A percentile compares a stretch with the other conserved stretches of the same genome.
phyloP scores from a whole-genome alignment of 441 rosid species.

The Capsella rubella region DNA sequence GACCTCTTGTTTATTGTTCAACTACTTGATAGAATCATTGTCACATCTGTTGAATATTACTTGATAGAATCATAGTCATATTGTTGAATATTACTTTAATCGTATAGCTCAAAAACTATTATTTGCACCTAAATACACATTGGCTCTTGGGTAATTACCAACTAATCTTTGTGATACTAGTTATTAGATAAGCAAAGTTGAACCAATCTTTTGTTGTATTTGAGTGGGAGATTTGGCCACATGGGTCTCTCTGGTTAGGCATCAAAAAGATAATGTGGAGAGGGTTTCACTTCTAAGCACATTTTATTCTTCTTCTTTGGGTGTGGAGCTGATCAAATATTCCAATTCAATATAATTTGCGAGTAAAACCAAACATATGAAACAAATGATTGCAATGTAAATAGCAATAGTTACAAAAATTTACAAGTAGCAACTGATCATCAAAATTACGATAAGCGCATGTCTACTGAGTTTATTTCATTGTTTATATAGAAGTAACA shows the following conservation, averaged over 20 bases:
- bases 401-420: background rate
- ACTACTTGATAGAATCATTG: background rate
- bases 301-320: background rate
- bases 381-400: background rate
- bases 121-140: too few species aligned
- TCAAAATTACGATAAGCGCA: background rate
- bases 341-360: background rate
- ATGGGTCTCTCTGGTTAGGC: too few species aligned
- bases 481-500: background rate
- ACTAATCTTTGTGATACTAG: too few species aligned
- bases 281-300: background rate
- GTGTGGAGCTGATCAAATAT: background rate
- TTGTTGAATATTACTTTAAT: too few species aligned
- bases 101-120: too few species aligned
- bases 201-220: background rate
- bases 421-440: background rate
- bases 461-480: too few species aligned
- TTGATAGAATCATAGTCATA: background rate
- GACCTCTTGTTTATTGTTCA: conserved; percentile 6
- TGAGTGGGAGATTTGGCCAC: too few species aligned
- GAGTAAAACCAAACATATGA: background rate
- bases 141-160: too few species aligned
- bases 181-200: background rate
- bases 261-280: background rate
- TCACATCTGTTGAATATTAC: conserved; percentile 19